Evolutionary conservation across 768 basidiomycete species (phyloP), one percentile per base, ranked within the genome.

Genomic region (Boletellus emodensis): DNA sequence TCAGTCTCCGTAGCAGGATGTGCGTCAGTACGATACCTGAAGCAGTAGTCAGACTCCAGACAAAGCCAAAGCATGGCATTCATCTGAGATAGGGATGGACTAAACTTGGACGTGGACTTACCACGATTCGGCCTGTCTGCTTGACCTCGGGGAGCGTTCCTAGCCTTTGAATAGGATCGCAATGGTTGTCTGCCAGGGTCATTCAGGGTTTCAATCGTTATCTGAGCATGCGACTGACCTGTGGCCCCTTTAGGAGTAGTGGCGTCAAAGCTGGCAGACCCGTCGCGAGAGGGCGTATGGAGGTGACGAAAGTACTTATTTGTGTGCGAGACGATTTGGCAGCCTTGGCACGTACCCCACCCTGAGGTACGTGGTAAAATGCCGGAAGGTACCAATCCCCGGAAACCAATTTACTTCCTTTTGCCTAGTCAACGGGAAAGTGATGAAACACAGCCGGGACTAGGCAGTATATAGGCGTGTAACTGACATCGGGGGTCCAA

Each of bases 361-460:
- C 26, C 30, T 42, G 17, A 39, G 49, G 2, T 42, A 26, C 36
- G 51, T 60, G 51, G 57, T 40, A 53, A 48, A 35, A 55, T 34
- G 40, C 51, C 63, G 61, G 64, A 51, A 28, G 51, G 1, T 40
- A 10, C 46, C 18, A 61, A 61, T 35, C 52, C 15, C 62, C 63
- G 61, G 57, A 40, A 12, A 48, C 45, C 11, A 18, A 6, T 1
- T 18, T 11, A 28, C 47, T 49, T 46, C 49, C 43, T 53, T 5
- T 63, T 43, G 55, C 44, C 42, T 58, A 46, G 24, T 11, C 43
- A 37, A 41, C 38, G 43, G 41, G 33, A 48, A 39, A 28, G 17
- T 12, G 41, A 26, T 36, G 41, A 46, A 37, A 47, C 20, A 18
- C n/a, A 14, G 12, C 32, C 32, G 40, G 10, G 37, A 14, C 26